Evolutionary conservation across 1,284 basidiomycete species (phyloP), one percentile per base, ranked within the genome.

Genomic region (Mycosarcoma maydis): DNA sequence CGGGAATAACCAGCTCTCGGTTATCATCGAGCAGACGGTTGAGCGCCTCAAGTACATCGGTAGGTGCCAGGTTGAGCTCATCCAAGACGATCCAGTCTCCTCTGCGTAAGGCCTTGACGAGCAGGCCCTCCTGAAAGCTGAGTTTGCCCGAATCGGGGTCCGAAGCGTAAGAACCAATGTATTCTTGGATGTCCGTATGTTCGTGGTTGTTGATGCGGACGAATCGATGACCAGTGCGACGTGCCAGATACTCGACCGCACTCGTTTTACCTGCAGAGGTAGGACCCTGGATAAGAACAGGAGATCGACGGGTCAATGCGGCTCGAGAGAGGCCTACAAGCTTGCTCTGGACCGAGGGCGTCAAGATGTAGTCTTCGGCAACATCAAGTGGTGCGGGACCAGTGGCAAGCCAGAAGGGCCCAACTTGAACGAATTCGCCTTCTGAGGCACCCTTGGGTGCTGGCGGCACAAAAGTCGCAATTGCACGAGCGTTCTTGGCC

Each of bases 191-290:
- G 82, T 99, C 96, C 5, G 96, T 99, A 80, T 98, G 96, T 77
- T 99, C 96, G 84, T 99, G 96, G 78, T 99, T 98, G 85, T 99
- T 98, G 87, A 98, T 98, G 32, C 96, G 91, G 24, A 99, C 90
- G 81, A 98, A 98, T 26, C 88, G 88, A 84, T 99, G 96, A 0
- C 96, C 95, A 0, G 95, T 98, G 57, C 91, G 87, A 59, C 88
- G 88, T 2, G 96, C 95, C 20, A 99, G 88, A 82, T 96, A 98
- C 83, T 98, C 94, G 55, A 98, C 89, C 0, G 96, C 92, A 79
- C 92, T 95, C 1, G 96, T 99, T 85, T 98, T 98, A 36, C 96
- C 96, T 49, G 91, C 92, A 1, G 95, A 98, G 0, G 96, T 99
- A 0, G 96, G 96, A 3, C 96, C 96, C 84, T 98, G 96, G 66